A percentile compares a stretch with the other conserved stretches of the same genome.
Conservation (phyloP, 345 rosid genomes). For the Orychophragmus violaceus region DNA sequence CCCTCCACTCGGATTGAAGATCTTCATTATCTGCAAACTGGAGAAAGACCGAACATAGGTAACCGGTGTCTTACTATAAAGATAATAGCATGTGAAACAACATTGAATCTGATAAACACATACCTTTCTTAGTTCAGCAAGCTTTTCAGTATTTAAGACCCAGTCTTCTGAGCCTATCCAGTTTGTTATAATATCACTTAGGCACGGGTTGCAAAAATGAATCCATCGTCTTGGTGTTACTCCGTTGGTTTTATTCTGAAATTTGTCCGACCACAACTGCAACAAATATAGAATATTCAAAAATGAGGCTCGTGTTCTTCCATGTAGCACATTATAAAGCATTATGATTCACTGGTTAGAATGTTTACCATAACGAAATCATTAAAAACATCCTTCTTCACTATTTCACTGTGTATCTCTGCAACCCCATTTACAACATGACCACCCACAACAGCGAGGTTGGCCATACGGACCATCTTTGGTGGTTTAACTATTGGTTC, state of each 20-base stretch:
- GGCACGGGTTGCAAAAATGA: slow-evolving; percentile 57
- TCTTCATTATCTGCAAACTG: slow-evolving; percentile 71
- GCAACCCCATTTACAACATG: slow-evolving; percentile 74
- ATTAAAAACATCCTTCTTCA: slow-evolving; percentile 60
- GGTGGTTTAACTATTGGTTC: slow-evolving; percentile 40
- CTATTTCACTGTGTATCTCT: slow-evolving; percentile 73
- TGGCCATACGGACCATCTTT: slow-evolving; percentile 61
- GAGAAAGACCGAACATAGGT: slow-evolving; percentile 6
- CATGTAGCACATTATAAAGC: neutral
- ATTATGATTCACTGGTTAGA: neutral
- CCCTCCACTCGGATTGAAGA: slow-evolving; percentile 63
- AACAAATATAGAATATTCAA: slow-evolving; percentile 15
- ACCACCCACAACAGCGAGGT: slow-evolving; percentile 57
- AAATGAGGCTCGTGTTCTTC: slow-evolving; percentile 3
- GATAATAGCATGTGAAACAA: slow-evolving; percentile 2
- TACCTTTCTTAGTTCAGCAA: slow-evolving; percentile 57
- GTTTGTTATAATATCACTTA: slow-evolving; percentile 56
- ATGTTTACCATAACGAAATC: slow-evolving; percentile 49
- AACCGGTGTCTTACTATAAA: neutral
- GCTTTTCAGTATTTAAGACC: slow-evolving; percentile 57
- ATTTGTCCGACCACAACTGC: slow-evolving; percentile 70
- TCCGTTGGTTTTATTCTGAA: slow-evolving; percentile 77
- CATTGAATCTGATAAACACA: slow-evolving; percentile 2
- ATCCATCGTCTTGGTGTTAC: slow-evolving; percentile 85
- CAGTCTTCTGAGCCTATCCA: slow-evolving; percentile 72